phyloP scores from a whole-genome alignment of 805 yeast genomes.

The Lachancea nothofagi region DNA sequence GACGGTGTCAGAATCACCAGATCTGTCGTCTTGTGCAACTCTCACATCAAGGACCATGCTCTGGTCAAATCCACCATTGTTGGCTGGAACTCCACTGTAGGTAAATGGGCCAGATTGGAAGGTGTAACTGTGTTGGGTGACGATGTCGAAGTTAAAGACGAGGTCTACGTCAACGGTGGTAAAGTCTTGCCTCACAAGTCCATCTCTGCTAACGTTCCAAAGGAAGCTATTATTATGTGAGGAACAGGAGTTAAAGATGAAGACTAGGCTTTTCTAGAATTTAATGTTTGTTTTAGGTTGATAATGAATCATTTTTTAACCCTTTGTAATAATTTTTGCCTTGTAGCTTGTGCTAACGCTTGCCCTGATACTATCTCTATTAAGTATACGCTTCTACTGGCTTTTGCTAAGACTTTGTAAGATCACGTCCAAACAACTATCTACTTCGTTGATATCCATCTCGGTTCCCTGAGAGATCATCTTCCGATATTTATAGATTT shows the following conservation, averaged over 20 bases:
- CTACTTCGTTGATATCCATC: constrained; percentile 60
- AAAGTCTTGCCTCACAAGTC: constrained; percentile 98
- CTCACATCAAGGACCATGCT: constrained; percentile 93
- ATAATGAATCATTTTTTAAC: not conserved
- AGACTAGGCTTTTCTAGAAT: not conserved
- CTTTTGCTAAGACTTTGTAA: constrained; percentile 24
- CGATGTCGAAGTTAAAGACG: constrained; percentile 97
- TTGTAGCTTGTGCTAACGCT: too few species aligned
- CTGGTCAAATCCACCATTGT: constrained; percentile 96
- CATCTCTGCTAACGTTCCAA: constrained; percentile 92
- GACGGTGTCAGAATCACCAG: constrained; percentile 98
- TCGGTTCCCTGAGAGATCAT: constrained; percentile 66
- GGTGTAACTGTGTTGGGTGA: constrained; percentile 98
- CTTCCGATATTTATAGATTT: constrained; percentile 61
- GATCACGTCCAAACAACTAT: constrained; percentile 59
- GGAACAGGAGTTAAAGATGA: not conserved
- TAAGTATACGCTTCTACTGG: constrained; percentile 1
- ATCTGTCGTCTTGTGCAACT: constrained; percentile 87
- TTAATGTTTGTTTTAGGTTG: constrained; percentile 5
- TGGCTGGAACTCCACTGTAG: constrained; percentile 98
- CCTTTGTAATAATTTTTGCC: not conserved
- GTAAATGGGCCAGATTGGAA: constrained; percentile 98
- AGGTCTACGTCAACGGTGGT: constrained; percentile 98
- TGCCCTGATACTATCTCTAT: not conserved
- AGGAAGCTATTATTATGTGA: constrained; percentile 97